Conservation (phyloP, 805 yeast genomes). For the Pichia californica region DNA sequence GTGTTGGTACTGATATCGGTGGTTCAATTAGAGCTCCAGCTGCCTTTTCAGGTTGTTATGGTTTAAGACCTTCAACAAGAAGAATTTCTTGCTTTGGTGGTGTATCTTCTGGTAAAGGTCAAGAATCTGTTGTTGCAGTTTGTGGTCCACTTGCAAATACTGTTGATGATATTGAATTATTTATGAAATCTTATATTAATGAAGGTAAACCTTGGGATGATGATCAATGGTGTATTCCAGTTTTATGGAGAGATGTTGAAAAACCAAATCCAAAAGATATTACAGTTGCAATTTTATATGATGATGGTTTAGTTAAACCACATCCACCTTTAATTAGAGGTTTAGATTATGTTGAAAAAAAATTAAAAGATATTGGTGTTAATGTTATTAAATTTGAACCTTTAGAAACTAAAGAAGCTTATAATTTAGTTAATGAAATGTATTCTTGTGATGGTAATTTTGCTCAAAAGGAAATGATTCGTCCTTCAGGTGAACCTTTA, state of each 20-base stretch:
- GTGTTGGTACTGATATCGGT: constrained; percentile 60
- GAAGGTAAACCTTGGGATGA: constrained; percentile 58
- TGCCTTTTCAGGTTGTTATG: constrained; percentile 55
- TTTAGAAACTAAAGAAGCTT: constrained; percentile 50
- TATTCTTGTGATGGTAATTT: constrained; percentile 66
- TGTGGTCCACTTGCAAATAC: constrained; percentile 64
- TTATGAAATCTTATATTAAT: constrained; percentile 58
- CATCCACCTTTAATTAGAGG: constrained; percentile 60
- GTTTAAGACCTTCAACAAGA: constrained; percentile 57
- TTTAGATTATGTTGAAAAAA: constrained; percentile 45
- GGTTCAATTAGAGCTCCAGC: constrained; percentile 67
- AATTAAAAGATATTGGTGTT: constrained; percentile 53
- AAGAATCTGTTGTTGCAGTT: constrained; percentile 59
- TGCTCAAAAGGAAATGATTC: constrained; percentile 44
- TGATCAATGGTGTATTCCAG: constrained; percentile 39
- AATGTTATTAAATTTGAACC: constrained; percentile 51
- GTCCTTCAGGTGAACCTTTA: constrained; percentile 65
- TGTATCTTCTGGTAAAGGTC: constrained; percentile 53
- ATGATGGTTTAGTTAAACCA: constrained; percentile 61
- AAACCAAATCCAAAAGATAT: constrained; percentile 35
- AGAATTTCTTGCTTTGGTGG: constrained; percentile 44
- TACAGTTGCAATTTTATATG: constrained; percentile 56
- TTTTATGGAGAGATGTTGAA: constrained; percentile 47
- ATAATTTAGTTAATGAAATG: constrained; percentile 49
- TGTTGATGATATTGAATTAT: constrained; percentile 59